Conservation (phyloP, 2,329 filamentous ascomycete species). For the Trichothecium sympodiale region DNA sequence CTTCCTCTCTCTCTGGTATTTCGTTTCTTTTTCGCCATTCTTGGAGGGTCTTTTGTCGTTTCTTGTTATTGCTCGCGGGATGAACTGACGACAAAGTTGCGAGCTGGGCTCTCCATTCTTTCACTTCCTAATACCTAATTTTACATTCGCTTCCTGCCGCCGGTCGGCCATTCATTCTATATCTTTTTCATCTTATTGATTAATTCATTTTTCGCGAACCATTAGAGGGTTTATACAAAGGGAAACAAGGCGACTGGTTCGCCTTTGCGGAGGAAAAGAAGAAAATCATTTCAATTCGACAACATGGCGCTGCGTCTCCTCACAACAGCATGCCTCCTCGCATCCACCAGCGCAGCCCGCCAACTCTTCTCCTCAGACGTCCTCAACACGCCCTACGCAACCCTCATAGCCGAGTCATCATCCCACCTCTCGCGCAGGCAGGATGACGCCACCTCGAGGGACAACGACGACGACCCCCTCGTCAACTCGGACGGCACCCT, state of each 20-base stretch:
- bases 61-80: no score
- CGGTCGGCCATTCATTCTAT: not conserved
- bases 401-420: constrained; percentile 6
- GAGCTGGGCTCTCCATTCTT: no score
- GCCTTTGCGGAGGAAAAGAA: no score
- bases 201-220: no score
- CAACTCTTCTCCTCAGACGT: constrained; percentile 18
- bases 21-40: not conserved
- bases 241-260: no score
- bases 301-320: not conserved
- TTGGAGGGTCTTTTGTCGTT: no score
- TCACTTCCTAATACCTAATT: not conserved
- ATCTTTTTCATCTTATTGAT: not conserved
- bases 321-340: constrained; percentile 4
- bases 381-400: constrained; percentile 16
- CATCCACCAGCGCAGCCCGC: constrained; percentile 7
- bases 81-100: no score
- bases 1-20: not conserved
- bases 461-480: constrained; percentile 10
- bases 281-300: not conserved
- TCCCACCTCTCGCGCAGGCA: constrained; percentile 3
- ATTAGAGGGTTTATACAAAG: no score
- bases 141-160: not conserved
- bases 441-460: constrained; percentile 11
- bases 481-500: constrained; percentile 31